Evolutionary conservation across 345 rosid genomes (phyloP), one percentile per base, ranked within the genome.

Genomic region (Gossypium turneri): DNA sequence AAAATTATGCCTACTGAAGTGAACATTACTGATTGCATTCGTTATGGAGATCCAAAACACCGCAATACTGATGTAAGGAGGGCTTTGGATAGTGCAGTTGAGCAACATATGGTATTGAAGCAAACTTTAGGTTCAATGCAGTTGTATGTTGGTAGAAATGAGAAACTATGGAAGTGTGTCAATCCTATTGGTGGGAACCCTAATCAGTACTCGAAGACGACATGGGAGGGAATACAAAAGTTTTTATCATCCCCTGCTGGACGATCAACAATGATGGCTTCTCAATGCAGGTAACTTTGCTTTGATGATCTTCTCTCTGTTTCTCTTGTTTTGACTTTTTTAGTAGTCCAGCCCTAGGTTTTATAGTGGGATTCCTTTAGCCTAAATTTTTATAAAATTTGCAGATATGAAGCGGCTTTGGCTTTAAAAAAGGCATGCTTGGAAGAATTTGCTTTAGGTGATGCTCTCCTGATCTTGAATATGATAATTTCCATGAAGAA

Each of bases 391-490:
- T 25, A 22, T 73, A n/a, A 51, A 25, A 74, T 15, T 64, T 44
- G 67, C 88, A 93, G 98, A 85, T 93, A 86, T 19, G 94, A 93
- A 83, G 97, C 98, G 41, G 97, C 91, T 74, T 81, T 82, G 74
- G 58, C 84, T 72, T 82, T 93, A 68, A 88, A 73, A 80, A 86
- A 61, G 34, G 83, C 78, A 76, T 91, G 97, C 78, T 79, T 93
- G 78, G 76, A 82, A 76, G 91, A 88, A 79, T 79, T 76, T 77
- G 70, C 89, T 67, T 72, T 93, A 79, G 98, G 98, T 70, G 86
- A 84, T 43, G 73, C 86, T 60, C 86, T 93, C 66, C 90, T 85
- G 81, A 83, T 93, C 69, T 83, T 93, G 86, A 85, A 88, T 83
- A 85, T 91, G 87, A 70, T 80, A 73, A 79, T 85, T 70, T 67